A percentile compares a stretch with the other conserved stretches of the same genome.
Evolutionary conservation across 306 rosid genomes (phyloP).

Genomic region (Sechiopsis laciniata): DNA sequence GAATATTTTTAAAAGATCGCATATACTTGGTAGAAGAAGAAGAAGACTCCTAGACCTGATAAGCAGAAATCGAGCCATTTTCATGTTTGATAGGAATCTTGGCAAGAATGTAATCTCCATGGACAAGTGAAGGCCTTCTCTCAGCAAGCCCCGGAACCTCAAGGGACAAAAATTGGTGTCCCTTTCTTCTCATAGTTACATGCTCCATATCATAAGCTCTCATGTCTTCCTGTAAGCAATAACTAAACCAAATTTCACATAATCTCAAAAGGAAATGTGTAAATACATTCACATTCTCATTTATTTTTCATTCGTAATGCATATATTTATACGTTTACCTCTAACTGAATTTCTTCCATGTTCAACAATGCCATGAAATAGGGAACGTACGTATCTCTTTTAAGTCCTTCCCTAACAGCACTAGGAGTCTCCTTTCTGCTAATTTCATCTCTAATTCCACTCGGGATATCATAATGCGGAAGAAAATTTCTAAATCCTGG

Average conservation of each 20-base stretch:
- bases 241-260: conserved; percentile 24
- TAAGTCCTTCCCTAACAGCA: conserved; percentile 52
- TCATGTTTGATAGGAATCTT: conserved; percentile 34
- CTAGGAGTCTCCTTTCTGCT: conserved; percentile 47
- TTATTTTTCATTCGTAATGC: background rate
- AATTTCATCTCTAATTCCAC: conserved; percentile 42
- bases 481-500: conserved; percentile 44
- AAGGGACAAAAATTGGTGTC: conserved; percentile 44
- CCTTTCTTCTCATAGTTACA: conserved; percentile 48
- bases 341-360: conserved; percentile 85
- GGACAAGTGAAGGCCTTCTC: conserved; percentile 88
- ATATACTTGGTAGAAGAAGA: background rate
- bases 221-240: conserved; percentile 69
- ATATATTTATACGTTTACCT: conserved; percentile 42
- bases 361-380: conserved; percentile 56
- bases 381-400: conserved; percentile 33
- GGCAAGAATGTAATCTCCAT: conserved; percentile 61
- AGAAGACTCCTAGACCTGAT: conserved; percentile 56
- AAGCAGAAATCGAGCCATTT: conserved; percentile 23
- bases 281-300: background rate
- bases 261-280: conserved; percentile 24
- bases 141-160: conserved; percentile 95
- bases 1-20: conserved; percentile 1
- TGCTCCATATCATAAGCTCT: conserved; percentile 60
- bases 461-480: conserved; percentile 62